Base-by-base conservation (phyloP, 1,284 basidiomycete genomes). In the Cryptococcus maquisensis region DNA sequence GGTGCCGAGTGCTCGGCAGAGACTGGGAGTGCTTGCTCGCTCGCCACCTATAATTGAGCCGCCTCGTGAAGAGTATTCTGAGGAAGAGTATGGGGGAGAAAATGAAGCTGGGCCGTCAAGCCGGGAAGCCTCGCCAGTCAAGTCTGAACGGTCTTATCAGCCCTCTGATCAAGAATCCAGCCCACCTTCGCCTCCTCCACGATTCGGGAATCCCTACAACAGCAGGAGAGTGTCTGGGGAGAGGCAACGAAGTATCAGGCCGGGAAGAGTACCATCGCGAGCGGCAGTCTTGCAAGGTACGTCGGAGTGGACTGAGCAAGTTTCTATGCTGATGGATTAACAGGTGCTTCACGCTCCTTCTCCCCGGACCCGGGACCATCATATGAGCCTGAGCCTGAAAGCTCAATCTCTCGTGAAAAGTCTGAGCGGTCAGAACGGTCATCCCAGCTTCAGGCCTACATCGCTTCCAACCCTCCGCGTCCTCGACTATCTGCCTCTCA, bases 111-210 rank as follows among this genome's bases (percentile, higher is more conserved):
- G 18, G 20, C 8, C 10, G 13, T 16, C 8, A n/a, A 32, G n/a
- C 10, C 23, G 32, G 28, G 35, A 28, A 36, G 8, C 10, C 21
- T n/a, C 47, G 20, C 18, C 13, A 12, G 32, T 32, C 5, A 35
- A 16, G n/a, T 37, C 18, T 20, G 15, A 21, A 15, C 36, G 23
- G 12, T 32, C 28, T 10, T 15, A 42, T 12, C 12, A 20, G 23
- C 6, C 23, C n/a, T 42, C 40, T 18, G 40, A 42, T 8, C 18
- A 47, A 35, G 57, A 61, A 36, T 51, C 62, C 8, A 67, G 64
- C 55, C 72, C 71, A 12, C 71, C 72, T 6, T 67, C 66, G 13
- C 72, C 72, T 1, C 72, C 72, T 2, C 57, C 65, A 28, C 52
- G 72, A 26, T 60, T 73, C 32, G 53, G 51, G 18, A 72, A 69